phyloP scores from a whole-genome alignment of 192 early-diverging fungal species.

The Chytriomyces sp. region DNA sequence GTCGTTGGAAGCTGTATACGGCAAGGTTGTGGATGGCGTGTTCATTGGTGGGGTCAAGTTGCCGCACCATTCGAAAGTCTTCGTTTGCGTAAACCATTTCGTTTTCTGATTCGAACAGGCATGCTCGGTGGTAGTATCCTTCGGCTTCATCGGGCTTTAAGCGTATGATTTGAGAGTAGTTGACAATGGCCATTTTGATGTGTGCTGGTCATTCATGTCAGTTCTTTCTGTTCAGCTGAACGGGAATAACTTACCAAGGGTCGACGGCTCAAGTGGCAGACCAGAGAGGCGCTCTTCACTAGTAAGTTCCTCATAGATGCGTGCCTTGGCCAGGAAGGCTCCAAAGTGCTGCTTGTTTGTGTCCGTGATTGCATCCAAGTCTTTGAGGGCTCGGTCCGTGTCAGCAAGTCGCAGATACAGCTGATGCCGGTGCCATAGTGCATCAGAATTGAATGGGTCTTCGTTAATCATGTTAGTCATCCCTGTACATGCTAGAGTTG shows the following conservation, averaged over 20 bases:
- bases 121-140: slow-evolving; percentile 58
- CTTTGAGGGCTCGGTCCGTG: slow-evolving; percentile 50
- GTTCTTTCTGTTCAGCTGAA: not conserved
- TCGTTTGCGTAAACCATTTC: slow-evolving; percentile 63
- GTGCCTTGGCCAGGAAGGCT: slow-evolving; percentile 56
- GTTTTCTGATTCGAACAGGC: slow-evolving; percentile 57
- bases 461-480: not conserved
- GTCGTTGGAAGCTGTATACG: slow-evolving; percentile 54
- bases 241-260: not conserved
- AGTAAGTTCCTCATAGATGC: slow-evolving; percentile 56
- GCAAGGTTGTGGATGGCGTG: slow-evolving; percentile 58
- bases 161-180: slow-evolving; percentile 61
- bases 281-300: slow-evolving; percentile 24
- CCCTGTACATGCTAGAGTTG: not conserved
- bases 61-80: slow-evolving; percentile 57
- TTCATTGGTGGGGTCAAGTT: slow-evolving; percentile 57
- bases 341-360: slow-evolving; percentile 56
- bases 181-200: slow-evolving; percentile 56
- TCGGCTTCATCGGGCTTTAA: slow-evolving; percentile 58
- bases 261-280: slow-evolving; percentile 19
- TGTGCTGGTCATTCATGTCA: slow-evolving; percentile 24
- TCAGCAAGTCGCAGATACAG: slow-evolving; percentile 48
- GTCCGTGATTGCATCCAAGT: slow-evolving; percentile 59
- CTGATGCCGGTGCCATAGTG: slow-evolving; percentile 59
- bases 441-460: slow-evolving; percentile 64